Base-by-base conservation (phyloP, 495 filamentous ascomycete species). In the Penicillium steckii region DNA sequence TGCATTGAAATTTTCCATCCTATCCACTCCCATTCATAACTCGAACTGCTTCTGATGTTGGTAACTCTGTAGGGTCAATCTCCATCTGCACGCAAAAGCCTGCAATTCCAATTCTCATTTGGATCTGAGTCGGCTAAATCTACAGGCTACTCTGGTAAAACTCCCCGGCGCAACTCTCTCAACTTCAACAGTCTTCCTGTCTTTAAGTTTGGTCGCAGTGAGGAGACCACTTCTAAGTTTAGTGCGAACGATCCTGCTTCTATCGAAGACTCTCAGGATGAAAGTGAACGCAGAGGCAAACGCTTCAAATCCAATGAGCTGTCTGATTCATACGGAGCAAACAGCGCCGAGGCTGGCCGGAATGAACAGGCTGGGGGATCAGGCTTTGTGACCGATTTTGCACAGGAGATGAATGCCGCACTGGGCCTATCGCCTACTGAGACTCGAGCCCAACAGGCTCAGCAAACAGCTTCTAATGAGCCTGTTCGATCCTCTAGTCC, bases 61-160 rank as follows among this genome's bases (percentile, higher is more conserved):
- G 57, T 74, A 65, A 66, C 65, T 30, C 47, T 75, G 71, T 77
- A 77, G 74, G 74, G 56, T 62, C 63, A 69, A 55, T 55, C 71
- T 44, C 58, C 59, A n/a, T 53, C 32, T 60, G 27, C 59, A 37
- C 57, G 55, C 45, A 64, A 48, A 33, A 53, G 46, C 35, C 18
- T 49, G 37, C 48, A 56, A 19, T 49, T 62, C 2, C 62, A 63
- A 27, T 56, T 61, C 25, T 46, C 55, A 12, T 53, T 56, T 12
- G 40, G 45, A 8, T 50, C 59, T 8, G 58, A 56, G n/a, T 35
- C 61, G 2, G 50, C 42, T 47, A 49, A 47, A 13, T 35, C 52
- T 19, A 48, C 52, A 15, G 41, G 30, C 8, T 45, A 49, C 21
- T 25, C 44, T 53, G 55, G 48, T 60, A 64, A 57, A 13, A 52